phyloP scores from a whole-genome alignment of 2,329 filamentous ascomycete species.

The Hirsutella minnesotensis region DNA sequence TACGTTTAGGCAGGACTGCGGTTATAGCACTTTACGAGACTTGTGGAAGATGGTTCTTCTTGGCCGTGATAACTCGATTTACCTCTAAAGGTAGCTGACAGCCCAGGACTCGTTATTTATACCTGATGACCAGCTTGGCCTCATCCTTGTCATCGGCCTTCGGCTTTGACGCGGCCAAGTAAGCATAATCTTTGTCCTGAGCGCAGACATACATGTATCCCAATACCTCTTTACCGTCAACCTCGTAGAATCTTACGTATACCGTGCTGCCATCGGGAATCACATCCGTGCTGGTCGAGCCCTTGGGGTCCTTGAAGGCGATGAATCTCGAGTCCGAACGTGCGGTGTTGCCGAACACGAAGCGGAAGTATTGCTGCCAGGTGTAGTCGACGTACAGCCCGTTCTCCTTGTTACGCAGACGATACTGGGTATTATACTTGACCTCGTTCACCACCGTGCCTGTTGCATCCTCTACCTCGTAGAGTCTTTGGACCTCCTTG shows the following conservation, averaged over 20 bases:
- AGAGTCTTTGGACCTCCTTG: not conserved
- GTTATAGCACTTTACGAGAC: too few relatives aligned
- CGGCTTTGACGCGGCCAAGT: too few relatives aligned
- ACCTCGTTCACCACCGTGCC: not conserved
- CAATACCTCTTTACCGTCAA: too few relatives aligned
- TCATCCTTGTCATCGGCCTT: too few relatives aligned
- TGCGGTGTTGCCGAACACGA: not conserved
- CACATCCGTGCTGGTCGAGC: not conserved
- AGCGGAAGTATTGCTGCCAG: not conserved
- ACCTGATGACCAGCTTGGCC: too few relatives aligned
- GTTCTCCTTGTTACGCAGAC: not conserved
- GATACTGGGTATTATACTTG: not conserved
- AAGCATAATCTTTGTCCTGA: too few relatives aligned
- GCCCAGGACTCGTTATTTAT: too few relatives aligned
- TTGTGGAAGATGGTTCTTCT: too few relatives aligned
- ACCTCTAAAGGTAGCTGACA: too few relatives aligned
- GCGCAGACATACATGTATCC: too few relatives aligned
- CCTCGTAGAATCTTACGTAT: not conserved
- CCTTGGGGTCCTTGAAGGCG: not conserved
- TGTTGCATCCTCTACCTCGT: not conserved
- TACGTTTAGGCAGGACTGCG: too few relatives aligned
- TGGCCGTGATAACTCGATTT: too few relatives aligned
- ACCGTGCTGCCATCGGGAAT: not conserved
- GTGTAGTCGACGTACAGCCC: not conserved
- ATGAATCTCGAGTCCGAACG: not conserved